These are phyloP conservation scores for Lactarius sanguifluus DNA, from an alignment of 768 basidiomycete genomes.

Conservation along the genomic window DNA sequence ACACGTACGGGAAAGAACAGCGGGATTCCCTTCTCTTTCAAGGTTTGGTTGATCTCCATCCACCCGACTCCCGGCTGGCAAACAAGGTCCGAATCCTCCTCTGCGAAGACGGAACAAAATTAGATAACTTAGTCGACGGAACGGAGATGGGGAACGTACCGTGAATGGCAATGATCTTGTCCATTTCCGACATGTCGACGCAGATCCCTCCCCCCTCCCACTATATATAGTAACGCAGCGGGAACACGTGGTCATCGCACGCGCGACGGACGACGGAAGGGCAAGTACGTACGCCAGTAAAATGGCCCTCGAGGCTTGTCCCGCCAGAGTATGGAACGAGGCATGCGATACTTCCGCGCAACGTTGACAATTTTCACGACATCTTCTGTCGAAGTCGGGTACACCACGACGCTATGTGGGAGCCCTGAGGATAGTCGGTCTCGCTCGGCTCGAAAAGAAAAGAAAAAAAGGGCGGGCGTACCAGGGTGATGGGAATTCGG, in stretches of 20 bases:
- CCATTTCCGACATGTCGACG: constrained; percentile 77
- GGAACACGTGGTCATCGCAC: too few relatives aligned
- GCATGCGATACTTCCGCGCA: constrained; percentile 72
- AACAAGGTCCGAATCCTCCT: constrained; percentile 68
- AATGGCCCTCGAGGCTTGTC: constrained; percentile 80
- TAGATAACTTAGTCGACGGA: not conserved
- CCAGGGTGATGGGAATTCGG: constrained; percentile 31
- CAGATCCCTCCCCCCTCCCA: constrained; percentile 62
- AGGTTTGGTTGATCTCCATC: constrained; percentile 65
- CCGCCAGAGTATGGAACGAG: constrained; percentile 77
- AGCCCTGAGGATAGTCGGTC: constrained; percentile 35
- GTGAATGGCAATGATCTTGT: constrained; percentile 72
- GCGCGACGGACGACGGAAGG: not conserved
- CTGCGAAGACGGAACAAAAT: constrained; percentile 37
- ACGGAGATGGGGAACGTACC: constrained; percentile 41
- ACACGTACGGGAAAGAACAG: constrained; percentile 74
- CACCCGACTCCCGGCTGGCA: constrained; percentile 73
- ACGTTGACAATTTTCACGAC: constrained; percentile 76
- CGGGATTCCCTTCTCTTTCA: constrained; percentile 70
- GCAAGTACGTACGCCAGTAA: constrained; percentile 51
- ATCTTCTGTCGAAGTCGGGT: constrained; percentile 71
- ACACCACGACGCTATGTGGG: constrained; percentile 60
- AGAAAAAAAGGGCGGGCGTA: not conserved
- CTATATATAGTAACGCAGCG: not conserved
- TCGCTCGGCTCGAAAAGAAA: not conserved